These are phyloP conservation scores for Thymus mandschuricus DNA, from an alignment of 257 asterid species.

Conservation along the genomic window DNA sequence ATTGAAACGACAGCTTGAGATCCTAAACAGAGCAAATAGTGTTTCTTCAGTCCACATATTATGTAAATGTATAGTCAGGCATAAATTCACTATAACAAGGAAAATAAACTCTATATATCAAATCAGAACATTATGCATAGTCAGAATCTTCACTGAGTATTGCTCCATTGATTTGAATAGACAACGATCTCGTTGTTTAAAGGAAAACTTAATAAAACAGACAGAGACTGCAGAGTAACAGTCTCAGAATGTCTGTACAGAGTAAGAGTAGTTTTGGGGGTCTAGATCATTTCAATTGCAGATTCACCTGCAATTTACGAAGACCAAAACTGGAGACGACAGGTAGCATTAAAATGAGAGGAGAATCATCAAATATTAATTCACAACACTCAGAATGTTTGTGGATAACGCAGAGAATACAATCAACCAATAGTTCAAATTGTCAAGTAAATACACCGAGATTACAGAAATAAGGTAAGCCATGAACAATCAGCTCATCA, in stretches of 20 bases:
- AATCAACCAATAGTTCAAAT: too few relatives aligned
- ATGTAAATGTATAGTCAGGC: not conserved
- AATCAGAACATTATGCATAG: not conserved
- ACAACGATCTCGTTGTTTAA: not conserved
- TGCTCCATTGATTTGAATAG: not conserved
- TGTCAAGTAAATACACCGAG: too few relatives aligned
- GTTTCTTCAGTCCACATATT: too few relatives aligned
- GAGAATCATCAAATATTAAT: too few relatives aligned
- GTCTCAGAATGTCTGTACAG: too few relatives aligned
- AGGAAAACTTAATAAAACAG: too few relatives aligned
- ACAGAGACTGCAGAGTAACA: too few relatives aligned
- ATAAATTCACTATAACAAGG: not conserved
- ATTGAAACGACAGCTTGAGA: constrained; percentile 10
- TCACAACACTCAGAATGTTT: too few relatives aligned
- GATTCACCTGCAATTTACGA: constrained; percentile 20
- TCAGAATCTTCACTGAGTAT: not conserved
- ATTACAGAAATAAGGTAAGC: too few relatives aligned
- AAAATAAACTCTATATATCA: not conserved
- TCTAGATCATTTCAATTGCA: not conserved
- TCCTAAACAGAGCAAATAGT: constrained; percentile 7
- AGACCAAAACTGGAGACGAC: not conserved
- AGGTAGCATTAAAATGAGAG: too few relatives aligned
- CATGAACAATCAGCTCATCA: not conserved
- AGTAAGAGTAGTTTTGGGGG: not conserved
- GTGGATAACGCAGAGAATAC: too few relatives aligned